Evolutionary conservation across 257 asterid species (phyloP).

Genomic region (Nicotiana paniculata): DNA sequence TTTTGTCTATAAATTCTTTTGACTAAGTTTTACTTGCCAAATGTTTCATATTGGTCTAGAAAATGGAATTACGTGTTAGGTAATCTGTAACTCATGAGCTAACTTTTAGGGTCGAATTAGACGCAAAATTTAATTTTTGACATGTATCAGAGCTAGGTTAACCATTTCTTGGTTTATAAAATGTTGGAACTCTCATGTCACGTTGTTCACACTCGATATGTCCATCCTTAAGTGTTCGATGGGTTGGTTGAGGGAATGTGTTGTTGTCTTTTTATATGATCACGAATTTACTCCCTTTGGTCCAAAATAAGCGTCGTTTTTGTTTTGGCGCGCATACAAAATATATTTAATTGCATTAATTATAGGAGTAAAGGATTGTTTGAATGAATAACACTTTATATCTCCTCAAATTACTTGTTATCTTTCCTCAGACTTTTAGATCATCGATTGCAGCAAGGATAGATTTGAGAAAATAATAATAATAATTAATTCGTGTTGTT

Average conservation of each 20-base stretch:
- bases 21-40: not conserved
- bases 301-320: too few relatives aligned
- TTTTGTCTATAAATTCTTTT: not conserved
- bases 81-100: too few relatives aligned
- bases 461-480: too few relatives aligned
- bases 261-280: not conserved
- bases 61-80: too few relatives aligned
- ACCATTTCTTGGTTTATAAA: not conserved
- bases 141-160: not conserved
- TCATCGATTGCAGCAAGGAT: too few relatives aligned
- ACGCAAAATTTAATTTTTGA: not conserved
- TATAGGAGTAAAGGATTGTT: too few relatives aligned
- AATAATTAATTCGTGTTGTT: too few relatives aligned
- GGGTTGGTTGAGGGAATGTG: not conserved
- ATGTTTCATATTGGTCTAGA: not conserved
- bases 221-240: not conserved
- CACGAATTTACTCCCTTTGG: not conserved
- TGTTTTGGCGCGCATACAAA: too few relatives aligned
- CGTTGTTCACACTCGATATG: not conserved
- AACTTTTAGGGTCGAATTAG: not conserved
- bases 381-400: too few relatives aligned
- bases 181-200: not conserved
- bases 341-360: too few relatives aligned
- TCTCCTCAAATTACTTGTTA: too few relatives aligned
- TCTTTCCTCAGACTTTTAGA: too few relatives aligned